phyloP scores from a whole-genome alignment of 2,329 filamentous ascomycete genomes.

The Fusarium scirpi region DNA sequence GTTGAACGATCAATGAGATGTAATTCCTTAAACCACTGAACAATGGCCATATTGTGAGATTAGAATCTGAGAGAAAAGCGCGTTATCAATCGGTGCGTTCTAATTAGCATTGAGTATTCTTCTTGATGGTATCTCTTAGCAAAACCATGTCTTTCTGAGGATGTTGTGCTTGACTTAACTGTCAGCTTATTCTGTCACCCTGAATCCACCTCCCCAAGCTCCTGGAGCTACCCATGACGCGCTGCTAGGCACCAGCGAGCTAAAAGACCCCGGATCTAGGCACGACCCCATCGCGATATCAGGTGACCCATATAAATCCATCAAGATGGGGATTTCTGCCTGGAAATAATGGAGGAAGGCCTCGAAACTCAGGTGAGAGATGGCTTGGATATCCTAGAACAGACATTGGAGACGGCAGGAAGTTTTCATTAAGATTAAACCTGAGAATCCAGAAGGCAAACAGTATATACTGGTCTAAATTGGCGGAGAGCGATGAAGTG shows the following conservation, averaged over 20 bases:
- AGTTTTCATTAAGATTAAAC: not conserved
- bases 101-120: too few species aligned
- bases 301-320: slow-evolving; percentile 38
- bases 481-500: not conserved
- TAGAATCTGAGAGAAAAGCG: fast-evolving
- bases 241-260: slow-evolving; percentile 46
- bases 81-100: not conserved
- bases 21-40: not conserved
- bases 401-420: not conserved
- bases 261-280: slow-evolving; percentile 7
- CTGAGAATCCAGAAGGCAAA: too few species aligned
- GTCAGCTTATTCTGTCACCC: slow-evolving; percentile 28
- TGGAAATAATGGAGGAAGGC: slow-evolving; percentile 25
- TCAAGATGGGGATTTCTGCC: slow-evolving; percentile 32
- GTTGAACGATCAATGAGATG: not conserved
- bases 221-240: slow-evolving; percentile 17
- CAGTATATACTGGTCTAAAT: not conserved
- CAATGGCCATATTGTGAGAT: too few species aligned
- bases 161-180: not conserved
- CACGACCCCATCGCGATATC: slow-evolving; percentile 46
- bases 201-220: not conserved
- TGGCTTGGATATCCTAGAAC: not conserved
- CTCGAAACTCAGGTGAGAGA: slow-evolving; percentile 3
- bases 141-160: not conserved
- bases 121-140: fast-evolving